phyloP scores from a whole-genome alignment of 1,284 basidiomycete species.

The Trametes hirsuta region DNA sequence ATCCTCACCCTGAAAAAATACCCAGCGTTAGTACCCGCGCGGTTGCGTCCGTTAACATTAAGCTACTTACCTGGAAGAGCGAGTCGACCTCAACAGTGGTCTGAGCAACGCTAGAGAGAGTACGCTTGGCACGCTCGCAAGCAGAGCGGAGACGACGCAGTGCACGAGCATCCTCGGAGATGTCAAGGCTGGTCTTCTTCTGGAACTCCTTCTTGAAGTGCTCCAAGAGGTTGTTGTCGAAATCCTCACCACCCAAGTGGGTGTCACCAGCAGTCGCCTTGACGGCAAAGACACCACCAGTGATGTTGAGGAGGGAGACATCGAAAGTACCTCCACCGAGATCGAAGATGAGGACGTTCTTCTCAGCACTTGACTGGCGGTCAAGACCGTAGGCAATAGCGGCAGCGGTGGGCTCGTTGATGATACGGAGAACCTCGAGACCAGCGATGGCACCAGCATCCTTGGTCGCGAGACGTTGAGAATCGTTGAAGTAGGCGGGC shows the following conservation, averaged over 20 bases:
- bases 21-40: constrained; percentile 1
- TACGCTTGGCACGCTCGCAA: constrained; percentile 99
- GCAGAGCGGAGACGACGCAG: constrained; percentile 94
- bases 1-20: constrained; percentile 71
- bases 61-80: constrained; percentile 75
- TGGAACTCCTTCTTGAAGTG: constrained; percentile 99
- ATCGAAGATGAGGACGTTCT: constrained; percentile 99
- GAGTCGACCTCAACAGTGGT: constrained; percentile 99
- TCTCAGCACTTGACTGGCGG: constrained; percentile 88
- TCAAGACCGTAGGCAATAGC: constrained; percentile 95
- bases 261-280: constrained; percentile 99
- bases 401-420: constrained; percentile 96
- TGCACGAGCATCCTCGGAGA: constrained; percentile 95
- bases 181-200: constrained; percentile 96
- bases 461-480: constrained; percentile 94
- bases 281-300: constrained; percentile 96
- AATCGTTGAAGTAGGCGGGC: constrained; percentile 98
- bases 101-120: constrained; percentile 96
- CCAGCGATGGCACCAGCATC: constrained; percentile 94
- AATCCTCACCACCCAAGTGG: constrained; percentile 97
- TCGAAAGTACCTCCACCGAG: constrained; percentile 99
- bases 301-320: constrained; percentile 96
- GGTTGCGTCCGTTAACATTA: neutral
- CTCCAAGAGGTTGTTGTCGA: constrained; percentile 96
- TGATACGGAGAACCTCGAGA: constrained; percentile 95